These are phyloP conservation scores for Cryptosporidium xiaoi DNA, from an alignment of 169 alveolate species.

Conservation along the genomic window DNA sequence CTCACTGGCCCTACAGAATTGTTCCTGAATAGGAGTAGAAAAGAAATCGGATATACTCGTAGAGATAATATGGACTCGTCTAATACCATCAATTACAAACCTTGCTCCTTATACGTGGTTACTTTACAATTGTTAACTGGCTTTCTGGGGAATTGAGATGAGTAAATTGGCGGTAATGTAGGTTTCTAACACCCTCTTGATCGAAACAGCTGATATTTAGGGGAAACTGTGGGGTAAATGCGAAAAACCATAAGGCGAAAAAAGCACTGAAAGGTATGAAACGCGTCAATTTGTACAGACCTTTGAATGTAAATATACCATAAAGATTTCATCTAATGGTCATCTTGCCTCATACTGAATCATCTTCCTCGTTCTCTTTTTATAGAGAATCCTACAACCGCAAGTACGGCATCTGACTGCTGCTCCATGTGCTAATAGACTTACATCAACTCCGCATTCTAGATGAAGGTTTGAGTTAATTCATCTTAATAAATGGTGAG, in stretches of 20 bases:
- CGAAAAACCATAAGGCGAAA: too few species aligned
- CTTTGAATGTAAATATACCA: too few species aligned
- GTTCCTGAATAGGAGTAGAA: neutral
- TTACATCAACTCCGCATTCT: constrained; percentile 78
- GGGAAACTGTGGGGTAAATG: too few species aligned
- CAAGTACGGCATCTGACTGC: constrained; percentile 78
- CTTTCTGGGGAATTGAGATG: too few species aligned
- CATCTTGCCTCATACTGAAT: constrained; percentile 80
- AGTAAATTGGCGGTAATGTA: too few species aligned
- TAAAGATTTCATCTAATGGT: too few species aligned
- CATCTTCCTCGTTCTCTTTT: constrained; percentile 77
- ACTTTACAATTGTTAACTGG: too few species aligned
- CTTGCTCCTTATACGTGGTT: neutral
- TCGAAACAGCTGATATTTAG: too few species aligned
- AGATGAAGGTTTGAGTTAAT: neutral
- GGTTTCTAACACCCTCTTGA: too few species aligned
- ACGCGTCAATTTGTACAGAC: too few species aligned
- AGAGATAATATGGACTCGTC: neutral
- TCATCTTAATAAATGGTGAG: neutral
- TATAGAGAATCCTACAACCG: constrained; percentile 77
- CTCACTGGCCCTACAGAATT: neutral
- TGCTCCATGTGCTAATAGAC: constrained; percentile 74
- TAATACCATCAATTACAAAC: neutral
- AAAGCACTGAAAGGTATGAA: too few species aligned
- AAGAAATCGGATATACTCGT: constrained; percentile 21